phyloP scores from a whole-genome alignment of 306 rosid species.

The Rubus parviflorus region DNA sequence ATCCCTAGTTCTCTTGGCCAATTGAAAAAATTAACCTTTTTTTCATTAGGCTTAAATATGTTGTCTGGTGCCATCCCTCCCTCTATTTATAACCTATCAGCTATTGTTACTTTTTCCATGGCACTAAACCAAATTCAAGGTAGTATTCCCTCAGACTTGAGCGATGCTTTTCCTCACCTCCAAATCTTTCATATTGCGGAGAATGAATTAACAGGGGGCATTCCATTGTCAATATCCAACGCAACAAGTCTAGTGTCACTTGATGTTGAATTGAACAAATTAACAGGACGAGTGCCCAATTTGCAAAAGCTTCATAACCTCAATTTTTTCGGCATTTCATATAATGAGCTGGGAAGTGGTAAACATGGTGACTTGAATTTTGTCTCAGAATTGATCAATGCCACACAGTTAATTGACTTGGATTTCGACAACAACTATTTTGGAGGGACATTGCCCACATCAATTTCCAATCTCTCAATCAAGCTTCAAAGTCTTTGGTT shows the following conservation, averaged over 20 bases:
- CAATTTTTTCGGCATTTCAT: too few relatives aligned
- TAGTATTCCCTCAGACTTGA: not conserved
- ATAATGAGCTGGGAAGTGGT: not conserved
- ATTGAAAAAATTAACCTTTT: not conserved
- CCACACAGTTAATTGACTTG: too few relatives aligned
- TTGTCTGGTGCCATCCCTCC: constrained; percentile 18
- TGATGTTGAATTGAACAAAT: not conserved
- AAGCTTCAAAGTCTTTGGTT: too few relatives aligned
- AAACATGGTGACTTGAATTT: not conserved
- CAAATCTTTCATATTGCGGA: fast-evolving
- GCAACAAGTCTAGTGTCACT: not conserved
- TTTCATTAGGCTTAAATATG: not conserved
- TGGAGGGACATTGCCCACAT: too few relatives aligned
- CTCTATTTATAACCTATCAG: constrained; percentile 29
- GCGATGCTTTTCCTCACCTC: not conserved
- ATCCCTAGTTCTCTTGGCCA: constrained; percentile 3
- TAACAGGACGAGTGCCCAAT: not conserved
- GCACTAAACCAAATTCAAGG: not conserved
- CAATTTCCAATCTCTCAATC: too few relatives aligned
- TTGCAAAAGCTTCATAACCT: not conserved
- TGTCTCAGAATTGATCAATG: not conserved
- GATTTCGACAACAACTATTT: too few relatives aligned
- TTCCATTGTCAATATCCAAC: not conserved
- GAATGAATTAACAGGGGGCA: not conserved
- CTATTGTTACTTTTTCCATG: not conserved